A percentile compares a stretch with the other conserved stretches of the same genome.
phyloP scores from a whole-genome alignment of 176 grass and related monocot genomes.

The Triticum urartu region DNA sequence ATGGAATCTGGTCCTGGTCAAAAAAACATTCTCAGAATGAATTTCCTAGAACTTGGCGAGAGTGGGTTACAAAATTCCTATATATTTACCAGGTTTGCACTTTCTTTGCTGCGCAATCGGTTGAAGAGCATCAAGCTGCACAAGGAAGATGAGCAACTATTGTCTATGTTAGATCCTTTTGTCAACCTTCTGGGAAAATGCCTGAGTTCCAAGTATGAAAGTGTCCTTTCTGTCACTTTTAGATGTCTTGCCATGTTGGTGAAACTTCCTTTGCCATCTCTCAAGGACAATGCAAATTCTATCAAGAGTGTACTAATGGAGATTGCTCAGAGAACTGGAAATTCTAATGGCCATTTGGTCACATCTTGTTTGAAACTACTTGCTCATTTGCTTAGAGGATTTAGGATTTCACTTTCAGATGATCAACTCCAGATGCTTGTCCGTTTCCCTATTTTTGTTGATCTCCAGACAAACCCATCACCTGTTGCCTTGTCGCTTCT shows the following conservation, averaged over 20 bases:
- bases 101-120: constrained; percentile 63
- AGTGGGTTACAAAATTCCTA: constrained; percentile 56
- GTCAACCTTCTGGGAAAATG: constrained; percentile 68
- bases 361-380: constrained; percentile 82
- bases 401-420: constrained; percentile 79
- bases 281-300: constrained; percentile 56
- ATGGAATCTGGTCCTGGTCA: constrained; percentile 21
- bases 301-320: constrained; percentile 86
- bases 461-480: constrained; percentile 91
- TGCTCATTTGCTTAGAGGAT: constrained; percentile 67
- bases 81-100: constrained; percentile 76
- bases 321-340: constrained; percentile 74
- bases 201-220: constrained; percentile 81
- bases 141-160: constrained; percentile 62
- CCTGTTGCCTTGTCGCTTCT: constrained; percentile 80
- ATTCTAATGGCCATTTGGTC: constrained; percentile 69
- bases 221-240: constrained; percentile 72
- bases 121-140: constrained; percentile 78
- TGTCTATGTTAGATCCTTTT: constrained; percentile 90
- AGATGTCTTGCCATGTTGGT: constrained; percentile 78
- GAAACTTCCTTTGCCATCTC: constrained; percentile 78
- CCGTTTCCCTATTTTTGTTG: constrained; percentile 80
- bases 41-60: constrained; percentile 16
- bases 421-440: constrained; percentile 73
- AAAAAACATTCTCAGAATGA: constrained; percentile 37